Conservation (phyloP, 2,329 filamentous ascomycete genomes). For the Claviceps quebecensis region DNA sequence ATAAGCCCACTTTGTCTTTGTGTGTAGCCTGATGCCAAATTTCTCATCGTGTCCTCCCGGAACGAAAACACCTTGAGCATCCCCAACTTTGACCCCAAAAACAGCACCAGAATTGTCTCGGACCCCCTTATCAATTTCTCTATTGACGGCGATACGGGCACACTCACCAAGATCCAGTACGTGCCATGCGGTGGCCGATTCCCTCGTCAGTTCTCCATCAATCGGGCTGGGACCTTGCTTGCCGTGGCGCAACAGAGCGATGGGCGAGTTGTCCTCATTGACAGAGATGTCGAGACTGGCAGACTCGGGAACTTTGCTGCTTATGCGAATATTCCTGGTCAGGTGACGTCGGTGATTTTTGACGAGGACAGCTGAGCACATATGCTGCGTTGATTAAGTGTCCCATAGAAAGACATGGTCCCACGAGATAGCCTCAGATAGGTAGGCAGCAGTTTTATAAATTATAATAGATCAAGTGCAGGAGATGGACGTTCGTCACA, state of each 20-base stretch:
- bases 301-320: conserved; percentile 34
- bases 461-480: too few species aligned
- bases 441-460: too few species aligned
- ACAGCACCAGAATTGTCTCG: conserved; percentile 34
- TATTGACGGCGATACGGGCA: conserved; percentile 39
- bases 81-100: conserved; percentile 27
- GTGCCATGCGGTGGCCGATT: conserved; percentile 49
- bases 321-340: conserved; percentile 26
- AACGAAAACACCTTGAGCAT: conserved; percentile 41
- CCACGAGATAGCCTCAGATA: too few species aligned
- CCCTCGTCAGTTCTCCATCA: conserved; percentile 56
- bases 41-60: conserved; percentile 55
- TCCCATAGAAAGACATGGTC: not conserved
- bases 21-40: conserved; percentile 41
- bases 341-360: conserved; percentile 34
- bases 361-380: conserved; percentile 18
- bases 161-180: conserved; percentile 39
- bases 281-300: conserved; percentile 45
- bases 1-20: not conserved
- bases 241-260: conserved; percentile 53
- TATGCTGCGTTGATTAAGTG: not conserved
- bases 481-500: too few species aligned
- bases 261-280: conserved; percentile 45
- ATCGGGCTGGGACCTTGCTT: conserved; percentile 46
- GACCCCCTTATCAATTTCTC: conserved; percentile 52